Evolutionary conservation across 305 asterid species (phyloP).

Genomic region (Plantago coronopus): DNA sequence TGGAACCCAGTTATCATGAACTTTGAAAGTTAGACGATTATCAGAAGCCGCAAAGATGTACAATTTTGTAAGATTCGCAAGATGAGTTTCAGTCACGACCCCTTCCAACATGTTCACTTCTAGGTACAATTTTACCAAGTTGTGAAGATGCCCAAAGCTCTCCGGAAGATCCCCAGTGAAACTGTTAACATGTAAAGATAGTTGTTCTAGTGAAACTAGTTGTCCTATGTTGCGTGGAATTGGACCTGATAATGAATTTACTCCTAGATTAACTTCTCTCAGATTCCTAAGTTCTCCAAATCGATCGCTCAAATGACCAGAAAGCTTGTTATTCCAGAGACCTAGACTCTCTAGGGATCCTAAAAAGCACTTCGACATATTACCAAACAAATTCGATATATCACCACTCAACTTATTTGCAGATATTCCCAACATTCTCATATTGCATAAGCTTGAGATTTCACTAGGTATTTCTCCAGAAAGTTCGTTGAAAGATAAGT

Average conservation of each 20-base stretch:
- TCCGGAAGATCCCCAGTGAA: constrained; percentile 3
- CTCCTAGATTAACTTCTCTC: background rate
- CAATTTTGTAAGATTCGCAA: constrained; percentile 1
- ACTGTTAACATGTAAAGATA: background rate
- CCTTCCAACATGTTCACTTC: background rate
- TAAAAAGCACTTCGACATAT: constrained; percentile 1
- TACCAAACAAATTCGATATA: background rate
- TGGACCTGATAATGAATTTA: background rate
- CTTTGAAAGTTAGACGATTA: background rate
- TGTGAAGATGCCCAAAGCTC: constrained; percentile 3
- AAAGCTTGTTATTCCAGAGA: background rate
- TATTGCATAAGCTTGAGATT: background rate
- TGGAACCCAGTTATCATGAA: constrained; percentile 3
- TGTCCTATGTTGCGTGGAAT: background rate
- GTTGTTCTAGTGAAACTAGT: background rate
- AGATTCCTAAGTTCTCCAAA: constrained; percentile 1
- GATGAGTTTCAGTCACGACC: constrained; percentile 1
- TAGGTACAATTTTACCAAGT: background rate
- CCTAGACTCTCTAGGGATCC: background rate
- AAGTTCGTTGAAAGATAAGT: background rate
- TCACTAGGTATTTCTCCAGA: constrained; percentile 1
- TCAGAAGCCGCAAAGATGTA: background rate
- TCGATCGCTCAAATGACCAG: background rate
- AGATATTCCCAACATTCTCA: background rate
- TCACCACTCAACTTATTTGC: background rate